A percentile compares a stretch with the other conserved stretches of the same genome.
phyloP scores from a whole-genome alignment of 331 rosid genomes.

The Cydonia oblonga region DNA sequence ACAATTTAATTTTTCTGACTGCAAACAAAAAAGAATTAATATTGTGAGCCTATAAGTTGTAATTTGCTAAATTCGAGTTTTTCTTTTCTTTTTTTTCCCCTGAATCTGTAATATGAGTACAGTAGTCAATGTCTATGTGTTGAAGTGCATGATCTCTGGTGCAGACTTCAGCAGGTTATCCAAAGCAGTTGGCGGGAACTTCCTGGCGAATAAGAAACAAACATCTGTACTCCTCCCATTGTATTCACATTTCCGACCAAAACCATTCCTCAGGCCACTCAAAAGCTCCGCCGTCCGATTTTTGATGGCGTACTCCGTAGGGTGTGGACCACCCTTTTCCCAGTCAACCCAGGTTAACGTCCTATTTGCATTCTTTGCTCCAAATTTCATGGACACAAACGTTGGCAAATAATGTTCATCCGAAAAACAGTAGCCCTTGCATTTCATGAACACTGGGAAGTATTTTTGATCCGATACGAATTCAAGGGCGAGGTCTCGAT shows the following conservation, averaged over 20 bases:
- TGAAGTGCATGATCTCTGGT: slow-evolving; percentile 39
- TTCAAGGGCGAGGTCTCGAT: slow-evolving; percentile 43
- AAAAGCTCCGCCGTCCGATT: slow-evolving; percentile 39
- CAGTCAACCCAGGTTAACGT: slow-evolving; percentile 95
- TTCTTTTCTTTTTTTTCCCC: background rate
- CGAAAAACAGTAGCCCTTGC: slow-evolving; percentile 39
- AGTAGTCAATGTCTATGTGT: background rate
- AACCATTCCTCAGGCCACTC: slow-evolving; percentile 36
- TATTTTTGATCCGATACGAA: slow-evolving; percentile 43
- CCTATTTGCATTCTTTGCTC: slow-evolving; percentile 42
- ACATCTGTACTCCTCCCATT: slow-evolving; percentile 25
- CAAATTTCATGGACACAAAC: slow-evolving; percentile 31
- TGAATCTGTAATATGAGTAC: background rate
- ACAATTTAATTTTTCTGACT: too few relatives aligned
- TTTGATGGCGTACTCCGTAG: slow-evolving; percentile 27
- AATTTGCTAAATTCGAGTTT: too few relatives aligned
- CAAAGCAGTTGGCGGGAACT: slow-evolving; percentile 45
- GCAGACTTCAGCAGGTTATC: slow-evolving; percentile 35
- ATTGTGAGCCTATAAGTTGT: too few relatives aligned
- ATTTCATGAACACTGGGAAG: slow-evolving; percentile 31
- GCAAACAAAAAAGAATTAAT: too few relatives aligned
- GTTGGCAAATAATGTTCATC: slow-evolving; percentile 89
- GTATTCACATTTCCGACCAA: slow-evolving; percentile 22
- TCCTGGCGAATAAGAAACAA: slow-evolving; percentile 72
- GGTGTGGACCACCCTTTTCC: slow-evolving; percentile 81